phyloP scores from a whole-genome alignment of 306 rosid species.

The Aeschynomene evenia region DNA sequence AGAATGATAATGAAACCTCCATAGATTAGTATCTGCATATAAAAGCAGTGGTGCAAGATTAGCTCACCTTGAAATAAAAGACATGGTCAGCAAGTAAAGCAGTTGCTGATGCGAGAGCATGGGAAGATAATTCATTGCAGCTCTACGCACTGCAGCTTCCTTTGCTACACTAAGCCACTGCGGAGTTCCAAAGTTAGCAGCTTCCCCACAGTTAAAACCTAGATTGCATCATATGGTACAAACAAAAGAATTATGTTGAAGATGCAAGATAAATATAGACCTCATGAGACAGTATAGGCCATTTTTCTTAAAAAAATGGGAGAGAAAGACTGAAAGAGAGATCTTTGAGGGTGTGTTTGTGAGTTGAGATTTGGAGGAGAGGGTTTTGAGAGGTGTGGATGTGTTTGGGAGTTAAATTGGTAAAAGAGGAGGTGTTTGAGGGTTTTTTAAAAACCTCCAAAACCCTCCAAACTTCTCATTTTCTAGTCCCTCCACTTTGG shows the following conservation, averaged over 20 bases:
- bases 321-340: too few species aligned
- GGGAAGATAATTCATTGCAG: conserved; percentile 97
- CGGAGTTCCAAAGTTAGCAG: conserved; percentile 99
- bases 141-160: conserved; percentile 99
- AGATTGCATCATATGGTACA: conserved; percentile 24
- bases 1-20: conserved; percentile 27
- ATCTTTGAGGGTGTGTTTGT: too few species aligned
- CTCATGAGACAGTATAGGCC: conserved; percentile 3
- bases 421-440: too few species aligned
- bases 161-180: conserved; percentile 93
- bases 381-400: too few species aligned
- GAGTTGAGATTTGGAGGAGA: too few species aligned
- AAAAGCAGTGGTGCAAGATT: conserved; percentile 6
- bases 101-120: conserved; percentile 99
- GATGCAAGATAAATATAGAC: conserved; percentile 2
- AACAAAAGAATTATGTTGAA: conserved; percentile 19
- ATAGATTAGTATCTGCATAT: conserved; percentile 11
- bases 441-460: too few species aligned
- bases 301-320: neutral
- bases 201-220: conserved; percentile 99
- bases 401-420: too few species aligned
- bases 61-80: conserved; percentile 84
- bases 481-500: too few species aligned
- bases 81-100: conserved; percentile 92
- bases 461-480: too few species aligned